Percentiles rank a stretch among this genome's conserved stretches.
Conservation (phyloP, 192 early-diverging fungal genomes). For the Coemansia sp. region DNA sequence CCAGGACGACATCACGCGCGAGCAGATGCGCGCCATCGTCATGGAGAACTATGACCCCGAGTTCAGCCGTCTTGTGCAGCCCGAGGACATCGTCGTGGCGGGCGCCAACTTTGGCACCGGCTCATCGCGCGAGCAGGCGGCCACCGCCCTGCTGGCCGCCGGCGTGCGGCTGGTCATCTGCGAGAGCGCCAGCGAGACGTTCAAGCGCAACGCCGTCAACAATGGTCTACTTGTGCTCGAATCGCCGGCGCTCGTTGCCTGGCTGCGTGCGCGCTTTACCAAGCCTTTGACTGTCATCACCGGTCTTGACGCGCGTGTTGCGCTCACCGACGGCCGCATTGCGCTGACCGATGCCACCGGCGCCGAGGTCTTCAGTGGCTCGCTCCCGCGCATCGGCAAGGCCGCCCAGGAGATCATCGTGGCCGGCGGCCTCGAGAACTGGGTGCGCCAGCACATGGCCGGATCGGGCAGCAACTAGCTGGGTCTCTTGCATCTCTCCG, state of each 20-base stretch:
- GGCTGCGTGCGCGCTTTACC: constrained; percentile 55
- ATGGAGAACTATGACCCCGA: constrained; percentile 98
- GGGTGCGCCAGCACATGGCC: constrained; percentile 81
- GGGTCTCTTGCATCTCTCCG: too few species aligned
- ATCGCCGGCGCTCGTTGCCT: constrained; percentile 73
- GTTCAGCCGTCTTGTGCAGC: constrained; percentile 65
- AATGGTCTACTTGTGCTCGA: constrained; percentile 93
- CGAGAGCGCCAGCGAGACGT: constrained; percentile 95
- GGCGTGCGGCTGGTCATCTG: constrained; percentile 84
- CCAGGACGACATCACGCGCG: constrained; percentile 86
- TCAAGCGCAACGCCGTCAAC: constrained; percentile 99
- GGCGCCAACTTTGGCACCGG: constrained; percentile 98
- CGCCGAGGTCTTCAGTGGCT: constrained; percentile 14
- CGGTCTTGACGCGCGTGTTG: constrained; percentile 67
- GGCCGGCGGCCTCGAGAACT: constrained; percentile 89
- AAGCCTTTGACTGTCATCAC: constrained; percentile 66
- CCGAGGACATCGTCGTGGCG: constrained; percentile 81
- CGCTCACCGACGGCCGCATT: constrained; percentile 68
- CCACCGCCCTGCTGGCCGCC: constrained; percentile 85
- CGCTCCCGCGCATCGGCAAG: constrained; percentile 69
- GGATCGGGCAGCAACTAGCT: constrained; percentile 4
- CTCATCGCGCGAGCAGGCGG: constrained; percentile 96
- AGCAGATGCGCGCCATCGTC: constrained; percentile 88
- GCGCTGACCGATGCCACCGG: constrained; percentile 18
- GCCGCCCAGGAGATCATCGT: constrained; percentile 98